Conservation (phyloP, 495 filamentous ascomycete genomes). For the Opeltia flavorubescens region DNA sequence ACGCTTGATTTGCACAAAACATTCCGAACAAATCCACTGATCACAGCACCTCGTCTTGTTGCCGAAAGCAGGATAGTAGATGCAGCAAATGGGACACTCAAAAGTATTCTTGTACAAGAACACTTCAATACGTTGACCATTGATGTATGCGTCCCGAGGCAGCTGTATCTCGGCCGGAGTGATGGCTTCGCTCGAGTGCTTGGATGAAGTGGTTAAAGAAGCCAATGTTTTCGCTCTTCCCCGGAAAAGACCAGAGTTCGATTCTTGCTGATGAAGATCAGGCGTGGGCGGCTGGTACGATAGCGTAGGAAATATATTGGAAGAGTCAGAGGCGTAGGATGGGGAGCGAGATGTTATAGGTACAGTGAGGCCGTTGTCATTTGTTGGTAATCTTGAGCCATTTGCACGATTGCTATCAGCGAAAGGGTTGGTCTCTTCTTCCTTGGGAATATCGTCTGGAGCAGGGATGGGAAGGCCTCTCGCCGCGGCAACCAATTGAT, state of each 20-base stretch:
- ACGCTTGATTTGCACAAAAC: conserved; percentile 96
- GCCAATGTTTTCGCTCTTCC: conserved; percentile 73
- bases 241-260: conserved; percentile 49
- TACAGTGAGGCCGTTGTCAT: conserved; percentile 53
- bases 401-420: too few species aligned
- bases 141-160: conserved; percentile 73
- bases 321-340: conserved; percentile 58
- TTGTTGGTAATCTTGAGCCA: conserved; percentile 25
- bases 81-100: conserved; percentile 93
- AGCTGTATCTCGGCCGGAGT: conserved; percentile 64
- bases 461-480: conserved; percentile 73
- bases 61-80: conserved; percentile 92
- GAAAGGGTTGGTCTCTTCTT: conserved; percentile 38
- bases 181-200: conserved; percentile 56
- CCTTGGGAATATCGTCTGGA: conserved; percentile 64
- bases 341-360: conserved; percentile 62
- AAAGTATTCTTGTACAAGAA: conserved; percentile 80
- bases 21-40: conserved; percentile 95
- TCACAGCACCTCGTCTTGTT: conserved; percentile 94
- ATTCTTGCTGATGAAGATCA: conserved; percentile 32
- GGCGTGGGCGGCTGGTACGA: conserved; percentile 24
- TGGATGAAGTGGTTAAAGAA: conserved; percentile 55
- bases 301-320: conserved; percentile 23
- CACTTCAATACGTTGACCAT: conserved; percentile 81
- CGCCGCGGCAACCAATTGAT: conserved; percentile 83